Base-by-base conservation (phyloP, 345 rosid species). In the Mangifera indica region DNA sequence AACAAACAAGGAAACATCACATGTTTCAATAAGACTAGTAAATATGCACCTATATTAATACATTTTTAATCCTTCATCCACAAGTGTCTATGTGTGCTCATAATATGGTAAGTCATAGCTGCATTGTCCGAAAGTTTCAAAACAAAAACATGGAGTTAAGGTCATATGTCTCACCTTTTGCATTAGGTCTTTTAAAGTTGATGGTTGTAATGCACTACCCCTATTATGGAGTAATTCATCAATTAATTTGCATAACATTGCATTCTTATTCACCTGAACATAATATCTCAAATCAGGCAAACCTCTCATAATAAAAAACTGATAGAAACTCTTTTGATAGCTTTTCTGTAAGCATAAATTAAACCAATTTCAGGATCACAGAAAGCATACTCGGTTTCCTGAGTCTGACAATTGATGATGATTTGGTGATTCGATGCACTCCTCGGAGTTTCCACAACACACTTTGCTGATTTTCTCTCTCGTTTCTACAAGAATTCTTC, bases 211-310 rank as follows among this genome's bases (percentile, higher is more conserved):
- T 22, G 81, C 82, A 52, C 79, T 91, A 46, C 71, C 81, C 60
- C 87, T 90, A 58, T 80, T 87, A 74, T 81, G 79, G 63, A 92
- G 80, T 24, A 92, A 72, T 58, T 88, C 94, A 66, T 92, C 98
- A 34, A 92, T 86, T 13, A 93, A 83, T 75, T 72, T 86, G 74
- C 96, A 91, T 1, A 95, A 79, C 83, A 82, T 72, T 17, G 94
- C 99, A 81, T 92, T 95, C 82, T 86, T 89, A 79, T 82, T 87
- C 69, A 89, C 89, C 98, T 95, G 87, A 56, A 83, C 46, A 58
- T 0, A 56, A 29, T 42, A 45, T 57, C 32, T 46, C 53, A 57
- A 57, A 57, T 56, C 66, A 55, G 21, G 17, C 17, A 65, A 25
- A 65, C 37, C 22, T 15, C 53, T 0, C 22, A 46, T 45, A 13